Base-by-base conservation (phyloP, 768 basidiomycete genomes). In the Boletus coccyginus region DNA sequence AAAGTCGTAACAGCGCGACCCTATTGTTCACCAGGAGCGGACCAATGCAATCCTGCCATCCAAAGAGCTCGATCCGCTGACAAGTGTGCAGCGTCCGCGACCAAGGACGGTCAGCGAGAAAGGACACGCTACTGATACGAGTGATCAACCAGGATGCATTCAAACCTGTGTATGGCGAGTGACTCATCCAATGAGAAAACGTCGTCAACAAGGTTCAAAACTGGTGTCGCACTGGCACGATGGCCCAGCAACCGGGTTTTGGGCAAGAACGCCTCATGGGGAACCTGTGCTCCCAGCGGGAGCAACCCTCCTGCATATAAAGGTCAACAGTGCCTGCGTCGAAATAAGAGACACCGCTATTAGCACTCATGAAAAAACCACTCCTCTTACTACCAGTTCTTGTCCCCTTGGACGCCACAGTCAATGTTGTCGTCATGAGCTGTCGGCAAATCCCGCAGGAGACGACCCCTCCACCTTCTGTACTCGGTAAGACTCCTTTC, bases 191-290 rank as follows among this genome's bases (percentile, higher is more conserved):
- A 50, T 41, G 49, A 48, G 55, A 48, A 49, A 59, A 56, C 52
- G 62, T 55, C 63, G 53, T 57, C 46, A 40, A 52, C 40, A 57
- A 61, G 51, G 64, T 60, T 62, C 63, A 36, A 51, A 46, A 48
- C 43, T 10, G 46, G 42, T 47, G 38, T 46, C n/a, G 21, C 31
- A 8, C 42, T 56, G 39, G 64, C 62, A 66, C 57, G 10, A 52
- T 14, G 14, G 16, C 61, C 57, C 38, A 66, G 44, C 53, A 24
- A 48, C 32, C 64, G 35, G 27, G 48, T 57, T 67, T 21, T 56
- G 53, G 59, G 66, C 29, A 46, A 53, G 19, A 11, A 33, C 4
- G 49, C 60, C 54, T 52, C 60, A 33, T 53, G 50, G 58, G 27
- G 27, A 27, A 27, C 27, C 6, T 27, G 21, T 24, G 42, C 44